Evolutionary conservation across 441 rosid genomes (phyloP), one percentile per base, ranked within the genome.

Genomic region (Eugenia klotzschiana): DNA sequence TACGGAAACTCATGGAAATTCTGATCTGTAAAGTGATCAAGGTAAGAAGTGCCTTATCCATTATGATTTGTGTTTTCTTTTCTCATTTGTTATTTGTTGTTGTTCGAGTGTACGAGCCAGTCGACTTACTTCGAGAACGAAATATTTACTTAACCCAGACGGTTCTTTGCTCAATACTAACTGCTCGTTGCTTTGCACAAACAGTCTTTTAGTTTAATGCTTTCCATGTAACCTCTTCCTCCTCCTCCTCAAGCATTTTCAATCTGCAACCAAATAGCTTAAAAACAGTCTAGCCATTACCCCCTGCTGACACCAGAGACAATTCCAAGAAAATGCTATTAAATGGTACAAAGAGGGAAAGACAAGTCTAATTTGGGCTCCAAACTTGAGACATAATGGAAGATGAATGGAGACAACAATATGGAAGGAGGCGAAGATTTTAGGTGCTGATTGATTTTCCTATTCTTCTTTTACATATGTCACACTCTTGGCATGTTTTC

Each of bases 21-120:
- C 73, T 94, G 58, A 97, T 97, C 83, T 92, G 98, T 89, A 97
- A 92, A 92, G 98, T 97, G 84, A 90, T 95, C 41, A 96, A 94
- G 98, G 98, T 96, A 90, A 79, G 54, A 53, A 51, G 25, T 50
- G 57, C 18, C 15, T 50, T 79, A 50, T 51, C n/a, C 40, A 79
- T 79, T 79, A 46, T 79, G 20, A 50, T 46, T 79, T n/a, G 29
- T 64, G 83, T 5, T 8, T 57, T 83, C 83, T 74, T 49, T 46
- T 79, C 20, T 18, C 16, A 79, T 16, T 46, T 25, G 27, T 55
- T 72, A 13, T 37, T 37, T 22, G 52, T 22, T 6, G 4, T 22
- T 85, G 72, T 84, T 80, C 18, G 9, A 29, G 26, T 37, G 33
- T 60, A 43, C 7, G 37, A 64, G 74, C 43, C 33, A 64, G 43